Evolutionary conservation across 371 early-diverging fungal species (phyloP), one percentile per base, ranked within the genome.

Genomic region (Rhizomucor pusillus): DNA sequence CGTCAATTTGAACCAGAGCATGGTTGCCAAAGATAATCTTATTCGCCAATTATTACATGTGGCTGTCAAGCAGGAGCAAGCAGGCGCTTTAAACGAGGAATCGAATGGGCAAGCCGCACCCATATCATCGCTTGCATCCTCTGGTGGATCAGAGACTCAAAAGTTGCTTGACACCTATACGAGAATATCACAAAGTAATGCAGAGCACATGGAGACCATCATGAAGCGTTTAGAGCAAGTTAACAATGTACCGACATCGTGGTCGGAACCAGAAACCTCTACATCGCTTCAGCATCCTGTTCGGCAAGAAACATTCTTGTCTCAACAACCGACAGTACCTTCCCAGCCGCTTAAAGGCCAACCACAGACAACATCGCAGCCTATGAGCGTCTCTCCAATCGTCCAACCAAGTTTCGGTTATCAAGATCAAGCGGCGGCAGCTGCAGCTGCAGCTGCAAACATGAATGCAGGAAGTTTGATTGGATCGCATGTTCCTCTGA

Each of bases 1-100:
- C 13, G 58, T 64, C 52, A 70, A 63, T 3, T 69, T 85, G 9
- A 79, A 75, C 54, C 82, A 81, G 56, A 81, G 57, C 54, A 75
- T 88, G 74, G 66, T 61, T 34, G 77, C 77, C 19, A 88, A 88
- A 60, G 88, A 88, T 71, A 61, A 70, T 43, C 54, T 88, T 10
- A 73, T 87, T 49, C 78, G 83, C n/a, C 69, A 80, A 36, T 70
- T 89, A 48, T 65, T 90, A 20, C 69, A 82, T 40, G 69, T 84
- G 39, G 50, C 41, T 11, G 41, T 19, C 3, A 19, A 16, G 14
- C 41, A 41, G 12, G 41, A 41, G 19, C 16, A 41, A 41, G 41
- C 41, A n/a, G n/a, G 41, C 41, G 11, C 14, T 37, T 37, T 37
- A 16, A 16, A 5, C 19, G 41, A 41, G 14, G 12, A 4, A 41